Evolutionary conservation across 805 yeast genomes (phyloP), one percentile per base, ranked within the genome.

Genomic region (Schizosaccharomyces pombe): DNA sequence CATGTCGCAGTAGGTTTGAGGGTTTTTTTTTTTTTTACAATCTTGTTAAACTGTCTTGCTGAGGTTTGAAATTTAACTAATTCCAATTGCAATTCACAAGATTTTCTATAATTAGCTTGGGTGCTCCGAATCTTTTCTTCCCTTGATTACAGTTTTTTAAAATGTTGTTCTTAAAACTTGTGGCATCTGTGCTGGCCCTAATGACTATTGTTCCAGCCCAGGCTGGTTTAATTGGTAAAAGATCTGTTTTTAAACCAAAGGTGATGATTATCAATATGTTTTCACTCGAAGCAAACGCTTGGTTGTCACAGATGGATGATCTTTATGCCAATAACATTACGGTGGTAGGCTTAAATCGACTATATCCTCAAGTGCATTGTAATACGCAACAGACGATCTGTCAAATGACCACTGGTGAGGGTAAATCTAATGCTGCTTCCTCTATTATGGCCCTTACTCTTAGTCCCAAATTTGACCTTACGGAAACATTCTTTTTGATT

Each of bases 391-490:
- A 70, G 66, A 63, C 73, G 30, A 63, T 79, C 30, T 78, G 82
- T 69, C 78, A 76, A 61, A 62, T 78, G 55, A 76, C 80, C 49
- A 75, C 80, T n/a, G 84, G 84, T 55, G 83, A 78, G 66, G 79
- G 78, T 58, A 82, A 78, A 63, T 72, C 77, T 59, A 79, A 79
- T 60, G 83, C 83, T 39, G 82, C 83, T 14, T 58, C 77, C 28
- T 69, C 81, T 26, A 62, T 78, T 56, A 70, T 75, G 47, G 79
- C 83, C 5, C 65, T 79, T 58, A 63, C 73, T 9, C 67, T 76
- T 62, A 69, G 70, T 56, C 77, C 80, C 40, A 60, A 69, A 56
- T 78, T 79, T 57, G 80, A 79, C 61, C 70, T 79, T 54, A 62
- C 76, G 37, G 71, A 74, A 60, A 76, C 83, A 47, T 78, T 77